Base-by-base conservation (phyloP, 352 stramenopile genomes). In the Phytophthora sojae region DNA sequence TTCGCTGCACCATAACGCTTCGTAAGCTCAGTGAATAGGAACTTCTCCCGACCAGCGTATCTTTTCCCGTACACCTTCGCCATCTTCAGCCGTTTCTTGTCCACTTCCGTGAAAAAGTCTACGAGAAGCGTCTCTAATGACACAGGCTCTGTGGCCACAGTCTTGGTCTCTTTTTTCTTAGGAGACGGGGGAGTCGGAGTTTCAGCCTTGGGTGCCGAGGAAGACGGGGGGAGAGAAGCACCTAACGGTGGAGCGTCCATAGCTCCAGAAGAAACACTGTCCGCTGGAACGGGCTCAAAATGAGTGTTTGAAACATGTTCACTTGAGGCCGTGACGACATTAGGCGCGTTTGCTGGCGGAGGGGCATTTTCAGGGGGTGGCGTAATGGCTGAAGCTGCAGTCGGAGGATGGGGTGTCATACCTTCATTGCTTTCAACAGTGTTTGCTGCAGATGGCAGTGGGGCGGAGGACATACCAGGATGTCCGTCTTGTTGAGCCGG, bases 31-130 rank as follows among this genome's bases (percentile, higher is more conserved):
- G 71, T 56, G 29, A 95, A 95, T 19, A 95, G 53, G 49, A 77
- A 83, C n/a, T 88, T 79, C 50, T 93, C 85, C 49, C 82, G 80
- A 7, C 80, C 82, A 25, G 75, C 76, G 65, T 95, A 95, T n/a
- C 87, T 69, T 57, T 84, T 89, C 2, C 76, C 73, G 55, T 93
- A 93, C 37, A 83, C 81, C 55, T 83, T 79, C 3, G 83, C 87
- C 83, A 92, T 93, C 17, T 75, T 81, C 26, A 90, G 19, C 44
- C 85, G 87, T 23, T 69, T 79, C 59, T 81, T 83, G 61, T 95
- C 87, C 6, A 89, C 73, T 50, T 82, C 64, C 2, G 69, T 82
- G 57, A 91, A 95, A 57, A 95, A 95, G 15, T 86, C 76, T 8
- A 79, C 50, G 29, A 95, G 54, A n/a, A 90, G 62, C 21, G 72